A percentile compares a stretch with the other conserved stretches of the same genome.
Evolutionary conservation across 306 rosid genomes (phyloP).

Genomic region (Quercus glauca): DNA sequence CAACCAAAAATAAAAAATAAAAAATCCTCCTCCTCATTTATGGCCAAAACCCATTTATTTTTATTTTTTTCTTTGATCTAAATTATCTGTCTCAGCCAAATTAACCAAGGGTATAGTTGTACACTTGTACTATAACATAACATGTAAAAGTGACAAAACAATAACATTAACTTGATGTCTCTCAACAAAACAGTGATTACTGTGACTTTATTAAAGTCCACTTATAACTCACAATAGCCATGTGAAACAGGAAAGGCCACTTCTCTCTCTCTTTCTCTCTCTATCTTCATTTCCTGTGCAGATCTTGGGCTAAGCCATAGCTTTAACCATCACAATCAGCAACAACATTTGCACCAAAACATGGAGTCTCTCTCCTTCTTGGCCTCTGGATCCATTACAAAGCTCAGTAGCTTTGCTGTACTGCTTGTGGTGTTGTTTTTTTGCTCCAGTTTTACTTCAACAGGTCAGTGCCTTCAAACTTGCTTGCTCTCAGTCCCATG

Average conservation of each 20-base stretch:
- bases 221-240: constrained; percentile 9
- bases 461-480: constrained; percentile 41
- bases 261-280: constrained; percentile 12
- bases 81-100: not conserved
- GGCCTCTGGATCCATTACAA: constrained; percentile 48
- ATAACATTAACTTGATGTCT: not conserved
- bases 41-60: not conserved
- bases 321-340: constrained; percentile 10
- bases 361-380: constrained; percentile 45
- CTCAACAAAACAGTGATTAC: not conserved
- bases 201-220: not conserved
- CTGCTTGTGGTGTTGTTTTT: constrained; percentile 47
- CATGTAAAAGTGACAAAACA: not conserved
- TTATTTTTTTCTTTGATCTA: not conserved
- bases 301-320: constrained; percentile 38
- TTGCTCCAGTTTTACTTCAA: constrained; percentile 64
- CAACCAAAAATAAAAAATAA: too few species aligned
- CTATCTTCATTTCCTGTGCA: constrained; percentile 24
- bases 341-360: constrained; percentile 34
- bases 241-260: constrained; percentile 19
- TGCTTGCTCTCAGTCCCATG: not conserved
- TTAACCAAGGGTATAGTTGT: not conserved
- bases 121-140: not conserved
- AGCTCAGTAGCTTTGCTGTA: constrained; percentile 35
- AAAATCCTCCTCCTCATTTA: not conserved